Percentiles rank a stretch among this genome's conserved stretches.
phyloP scores from a whole-genome alignment of 106 monocot species.

The Platanthera guangdongensis region DNA sequence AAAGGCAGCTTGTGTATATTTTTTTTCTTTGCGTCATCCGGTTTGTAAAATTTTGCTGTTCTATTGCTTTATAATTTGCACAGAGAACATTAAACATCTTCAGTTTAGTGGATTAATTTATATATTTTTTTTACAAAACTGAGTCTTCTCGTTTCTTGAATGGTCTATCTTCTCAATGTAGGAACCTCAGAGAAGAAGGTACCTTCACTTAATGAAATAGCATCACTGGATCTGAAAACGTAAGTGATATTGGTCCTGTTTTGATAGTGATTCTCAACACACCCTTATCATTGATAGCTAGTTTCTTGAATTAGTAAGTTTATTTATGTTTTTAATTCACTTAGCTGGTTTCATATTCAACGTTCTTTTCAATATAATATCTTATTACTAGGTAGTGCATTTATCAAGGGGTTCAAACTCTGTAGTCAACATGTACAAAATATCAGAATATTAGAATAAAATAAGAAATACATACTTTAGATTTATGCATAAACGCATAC shows the following conservation, averaged over 20 bases:
- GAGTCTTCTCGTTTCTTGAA: neutral
- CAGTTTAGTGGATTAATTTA: neutral
- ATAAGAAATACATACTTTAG: too few species aligned
- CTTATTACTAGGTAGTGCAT: neutral
- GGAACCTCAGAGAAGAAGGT: slow-evolving; percentile 46
- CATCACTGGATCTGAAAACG: slow-evolving; percentile 54
- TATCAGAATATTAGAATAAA: too few species aligned
- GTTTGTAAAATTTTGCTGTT: neutral
- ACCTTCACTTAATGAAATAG: slow-evolving; percentile 26
- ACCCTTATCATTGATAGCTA: neutral
- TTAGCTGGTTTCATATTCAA: neutral
- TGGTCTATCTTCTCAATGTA: slow-evolving; percentile 14
- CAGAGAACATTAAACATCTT: neutral
- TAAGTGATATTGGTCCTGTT: slow-evolving; percentile 16
- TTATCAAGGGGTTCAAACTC: neutral
- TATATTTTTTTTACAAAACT: neutral
- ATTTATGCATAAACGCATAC: too few species aligned
- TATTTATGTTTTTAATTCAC: neutral
- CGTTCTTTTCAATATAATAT: neutral
- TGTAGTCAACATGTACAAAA: neutral
- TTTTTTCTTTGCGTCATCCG: neutral
- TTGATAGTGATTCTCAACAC: neutral
- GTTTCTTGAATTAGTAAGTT: neutral
- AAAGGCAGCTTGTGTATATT: neutral
- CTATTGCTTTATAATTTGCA: neutral